These are phyloP conservation scores for Coemansia sp. DNA, from an alignment of 192 early-diverging fungal genomes.

Conservation along the genomic window DNA sequence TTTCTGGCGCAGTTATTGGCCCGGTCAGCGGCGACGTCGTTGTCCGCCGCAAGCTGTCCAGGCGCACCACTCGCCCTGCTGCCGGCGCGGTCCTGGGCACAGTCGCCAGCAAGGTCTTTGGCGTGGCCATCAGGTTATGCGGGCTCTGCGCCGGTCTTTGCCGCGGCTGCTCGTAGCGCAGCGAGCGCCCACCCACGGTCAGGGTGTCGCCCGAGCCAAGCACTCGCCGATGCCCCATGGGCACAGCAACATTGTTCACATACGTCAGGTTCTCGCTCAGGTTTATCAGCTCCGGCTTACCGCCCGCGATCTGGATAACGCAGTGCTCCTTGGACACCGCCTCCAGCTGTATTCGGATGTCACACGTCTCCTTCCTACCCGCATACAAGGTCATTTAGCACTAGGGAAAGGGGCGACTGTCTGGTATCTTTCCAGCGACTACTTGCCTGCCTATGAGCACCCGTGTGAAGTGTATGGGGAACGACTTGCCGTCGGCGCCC, in stretches of 20 bases:
- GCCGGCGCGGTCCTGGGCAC: not conserved
- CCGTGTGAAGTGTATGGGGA: conserved; percentile 25
- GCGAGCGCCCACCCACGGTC: conserved; percentile 33
- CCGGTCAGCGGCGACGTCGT: not conserved
- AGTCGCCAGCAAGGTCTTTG: too few relatives aligned
- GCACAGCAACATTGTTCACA: conserved; percentile 6
- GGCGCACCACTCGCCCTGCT: conserved; percentile 4
- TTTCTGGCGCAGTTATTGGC: too few relatives aligned
- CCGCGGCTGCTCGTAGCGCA: conserved; percentile 28
- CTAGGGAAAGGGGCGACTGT: too few relatives aligned
- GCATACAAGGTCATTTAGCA: not conserved
- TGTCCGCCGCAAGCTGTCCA: not conserved
- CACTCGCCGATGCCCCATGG: conserved; percentile 12
- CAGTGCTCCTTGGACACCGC: conserved; percentile 46
- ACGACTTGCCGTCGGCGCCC: conserved; percentile 39
- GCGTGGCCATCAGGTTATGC: too few relatives aligned
- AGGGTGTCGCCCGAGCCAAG: conserved; percentile 27
- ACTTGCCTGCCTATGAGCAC: conserved; percentile 39
- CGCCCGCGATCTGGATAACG: conserved; percentile 8
- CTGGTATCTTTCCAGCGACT: too few relatives aligned
- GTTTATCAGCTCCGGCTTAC: conserved; percentile 24
- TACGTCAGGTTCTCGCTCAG: conserved; percentile 28
- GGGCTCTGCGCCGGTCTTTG: too few relatives aligned
- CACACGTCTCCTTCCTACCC: conserved; percentile 35
- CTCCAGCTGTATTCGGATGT: conserved; percentile 37